Conservation (phyloP, 2,329 filamentous ascomycete species). For the Cercospora citrullina region DNA sequence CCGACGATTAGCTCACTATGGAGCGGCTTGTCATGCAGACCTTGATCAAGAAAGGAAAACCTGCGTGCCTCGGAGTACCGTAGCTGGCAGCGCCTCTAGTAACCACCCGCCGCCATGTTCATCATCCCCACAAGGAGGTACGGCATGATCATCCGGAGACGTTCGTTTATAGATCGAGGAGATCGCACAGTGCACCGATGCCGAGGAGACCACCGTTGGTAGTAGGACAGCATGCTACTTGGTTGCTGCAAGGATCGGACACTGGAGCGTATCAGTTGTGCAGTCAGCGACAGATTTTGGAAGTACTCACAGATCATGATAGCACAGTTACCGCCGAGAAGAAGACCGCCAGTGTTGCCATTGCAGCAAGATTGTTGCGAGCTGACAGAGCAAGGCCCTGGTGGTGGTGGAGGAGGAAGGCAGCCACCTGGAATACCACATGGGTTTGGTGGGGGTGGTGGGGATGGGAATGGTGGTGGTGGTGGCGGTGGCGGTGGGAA, state of each 20-base stretch:
- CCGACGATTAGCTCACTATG: constrained; percentile 18
- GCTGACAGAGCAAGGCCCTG: constrained; percentile 3
- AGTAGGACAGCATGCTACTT: constrained; percentile 14
- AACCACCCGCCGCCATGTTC: constrained; percentile 13
- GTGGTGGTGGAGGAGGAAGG: neutral
- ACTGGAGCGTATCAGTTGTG: neutral
- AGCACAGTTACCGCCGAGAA: constrained; percentile 15
- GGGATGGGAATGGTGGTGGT: neutral
- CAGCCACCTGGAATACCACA: neutral
- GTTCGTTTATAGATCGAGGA: constrained; percentile 16
- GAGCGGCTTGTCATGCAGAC: constrained; percentile 21
- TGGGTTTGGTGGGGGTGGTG: neutral
- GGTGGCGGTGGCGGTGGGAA: no score
- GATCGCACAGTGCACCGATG: constrained; percentile 14
- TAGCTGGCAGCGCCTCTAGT: constrained; percentile 19
- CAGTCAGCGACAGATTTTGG: neutral
- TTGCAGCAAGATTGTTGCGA: constrained; percentile 17
- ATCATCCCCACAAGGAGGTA: constrained; percentile 16
- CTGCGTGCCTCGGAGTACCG: constrained; percentile 22
- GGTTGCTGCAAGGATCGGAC: neutral
- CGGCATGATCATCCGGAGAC: neutral
- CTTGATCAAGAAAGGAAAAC: constrained; percentile 21
- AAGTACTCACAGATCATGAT: constrained; percentile 10
- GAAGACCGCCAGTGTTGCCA: neutral
- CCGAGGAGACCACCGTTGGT: constrained; percentile 13